phyloP scores from a whole-genome alignment of 371 early-diverging fungal species.

The Aphelidium insulamus region DNA sequence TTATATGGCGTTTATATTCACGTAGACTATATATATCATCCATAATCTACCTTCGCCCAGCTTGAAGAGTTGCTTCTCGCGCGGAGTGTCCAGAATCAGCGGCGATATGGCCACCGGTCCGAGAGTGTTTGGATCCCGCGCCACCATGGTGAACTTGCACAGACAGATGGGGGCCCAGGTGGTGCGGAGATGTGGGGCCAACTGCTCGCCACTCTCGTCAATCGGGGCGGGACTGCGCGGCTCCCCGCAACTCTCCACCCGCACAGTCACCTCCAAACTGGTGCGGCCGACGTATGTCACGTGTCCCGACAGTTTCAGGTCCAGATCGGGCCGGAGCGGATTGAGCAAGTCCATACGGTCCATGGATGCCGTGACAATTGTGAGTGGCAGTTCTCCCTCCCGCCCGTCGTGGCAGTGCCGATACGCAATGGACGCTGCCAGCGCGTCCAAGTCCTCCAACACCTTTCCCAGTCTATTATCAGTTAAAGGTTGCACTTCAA shows the following conservation, averaged over 20 bases:
- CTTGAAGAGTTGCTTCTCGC: conserved; percentile 43
- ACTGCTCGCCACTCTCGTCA: too few species aligned
- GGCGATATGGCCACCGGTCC: conserved; percentile 52
- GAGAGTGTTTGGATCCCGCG: conserved; percentile 42
- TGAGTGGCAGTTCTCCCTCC: conserved; percentile 30
- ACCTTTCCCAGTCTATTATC: conserved; percentile 15
- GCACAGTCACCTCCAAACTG: conserved; percentile 73
- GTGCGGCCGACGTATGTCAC: conserved; percentile 67
- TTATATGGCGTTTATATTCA: not conserved
- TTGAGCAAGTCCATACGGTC: conserved; percentile 65
- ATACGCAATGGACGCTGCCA: conserved; percentile 61
- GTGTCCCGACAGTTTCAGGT: conserved; percentile 50
- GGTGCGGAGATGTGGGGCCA: too few species aligned
- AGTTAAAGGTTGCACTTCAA: not conserved
- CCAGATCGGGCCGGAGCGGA: conserved; percentile 29
- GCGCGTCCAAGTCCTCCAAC: conserved; percentile 54
- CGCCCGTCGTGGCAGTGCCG: conserved; percentile 42
- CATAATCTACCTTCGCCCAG: conserved; percentile 30
- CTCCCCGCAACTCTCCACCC: conserved; percentile 36
- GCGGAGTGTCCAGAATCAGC: conserved; percentile 37
- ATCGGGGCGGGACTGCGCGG: not conserved
- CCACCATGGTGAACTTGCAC: conserved; percentile 84
- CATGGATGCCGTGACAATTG: conserved; percentile 71
- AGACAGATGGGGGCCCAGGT: too few species aligned
- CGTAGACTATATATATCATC: not conserved